Evolutionary conservation across 2,329 filamentous ascomycete species (phyloP).

Genomic region (Arthrobotrys pseudoclavata): DNA sequence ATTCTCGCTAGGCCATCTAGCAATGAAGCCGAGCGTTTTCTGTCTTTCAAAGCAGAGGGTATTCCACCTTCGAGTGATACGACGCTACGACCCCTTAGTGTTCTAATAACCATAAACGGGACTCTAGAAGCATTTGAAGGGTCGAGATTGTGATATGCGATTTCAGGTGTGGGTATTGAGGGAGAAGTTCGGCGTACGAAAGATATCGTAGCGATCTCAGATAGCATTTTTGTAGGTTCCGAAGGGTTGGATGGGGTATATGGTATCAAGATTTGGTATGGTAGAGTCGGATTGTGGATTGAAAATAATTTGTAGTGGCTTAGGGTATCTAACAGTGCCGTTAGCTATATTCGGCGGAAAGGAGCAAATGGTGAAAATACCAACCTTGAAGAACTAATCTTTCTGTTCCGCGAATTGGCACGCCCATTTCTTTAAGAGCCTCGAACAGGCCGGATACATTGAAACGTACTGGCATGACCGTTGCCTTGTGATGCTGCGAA

Average conservation of each 20-base stretch:
- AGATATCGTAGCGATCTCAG: conserved; percentile 52
- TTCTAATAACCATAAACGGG: conserved; percentile 45
- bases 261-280: conserved; percentile 51
- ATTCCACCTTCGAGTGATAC: conserved; percentile 40
- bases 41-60: conserved; percentile 38
- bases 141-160: conserved; percentile 52
- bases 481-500: conserved; percentile 25
- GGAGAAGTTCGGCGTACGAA: conserved; percentile 48
- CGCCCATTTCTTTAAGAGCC: conserved; percentile 45
- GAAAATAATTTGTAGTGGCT: conserved; percentile 49
- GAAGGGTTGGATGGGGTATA: conserved; percentile 21
- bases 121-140: conserved; percentile 42
- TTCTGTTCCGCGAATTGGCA: conserved; percentile 44
- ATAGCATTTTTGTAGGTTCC: conserved; percentile 40
- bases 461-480: conserved; percentile 40
- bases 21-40: conserved; percentile 35
- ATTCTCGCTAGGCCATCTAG: conserved; percentile 42
- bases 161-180: conserved; percentile 44
- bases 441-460: conserved; percentile 45
- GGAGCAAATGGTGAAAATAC: neutral
- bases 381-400: conserved; percentile 32
- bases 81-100: conserved; percentile 33
- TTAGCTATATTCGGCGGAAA: neutral
- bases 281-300: conserved; percentile 36
- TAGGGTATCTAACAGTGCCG: conserved; percentile 13